phyloP scores from a whole-genome alignment of 306 rosid species.

The Cucurbita moschata region DNA sequence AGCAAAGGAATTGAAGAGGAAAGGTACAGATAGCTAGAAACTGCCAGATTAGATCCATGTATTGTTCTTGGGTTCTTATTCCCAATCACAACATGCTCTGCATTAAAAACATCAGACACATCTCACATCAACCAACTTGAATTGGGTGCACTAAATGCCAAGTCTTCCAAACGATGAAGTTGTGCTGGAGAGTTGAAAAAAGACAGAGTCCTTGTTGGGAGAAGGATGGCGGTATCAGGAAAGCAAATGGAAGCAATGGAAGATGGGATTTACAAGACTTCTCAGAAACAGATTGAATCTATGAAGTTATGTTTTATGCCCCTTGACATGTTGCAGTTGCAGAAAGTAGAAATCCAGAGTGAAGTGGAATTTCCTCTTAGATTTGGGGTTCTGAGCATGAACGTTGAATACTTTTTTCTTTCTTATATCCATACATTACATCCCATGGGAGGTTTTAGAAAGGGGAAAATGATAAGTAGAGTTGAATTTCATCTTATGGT shows the following conservation, averaged over 20 bases:
- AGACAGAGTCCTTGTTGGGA: background rate
- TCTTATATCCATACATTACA: background rate
- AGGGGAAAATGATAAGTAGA: background rate
- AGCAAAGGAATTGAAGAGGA: background rate
- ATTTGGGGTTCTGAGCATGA: background rate
- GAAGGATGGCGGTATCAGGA: background rate
- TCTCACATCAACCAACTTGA: background rate
- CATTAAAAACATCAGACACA: background rate
- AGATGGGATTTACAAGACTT: background rate
- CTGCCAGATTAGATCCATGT: background rate
- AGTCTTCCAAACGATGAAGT: background rate
- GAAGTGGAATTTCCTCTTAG: background rate
- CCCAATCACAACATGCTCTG: background rate
- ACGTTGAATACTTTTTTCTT: background rate
- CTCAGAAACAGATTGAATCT: background rate
- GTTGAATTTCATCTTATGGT: background rate
- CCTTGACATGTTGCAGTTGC: background rate
- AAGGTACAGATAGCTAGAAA: background rate
- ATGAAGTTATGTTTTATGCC: background rate
- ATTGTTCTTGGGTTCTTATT: background rate
- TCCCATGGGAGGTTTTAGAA: background rate
- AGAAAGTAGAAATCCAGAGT: background rate
- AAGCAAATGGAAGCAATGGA: background rate
- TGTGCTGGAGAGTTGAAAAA: conserved; percentile 4
- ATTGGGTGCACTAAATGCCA: background rate